phyloP scores from a whole-genome alignment of 768 basidiomycete genomes.

The Trametes elegans region DNA sequence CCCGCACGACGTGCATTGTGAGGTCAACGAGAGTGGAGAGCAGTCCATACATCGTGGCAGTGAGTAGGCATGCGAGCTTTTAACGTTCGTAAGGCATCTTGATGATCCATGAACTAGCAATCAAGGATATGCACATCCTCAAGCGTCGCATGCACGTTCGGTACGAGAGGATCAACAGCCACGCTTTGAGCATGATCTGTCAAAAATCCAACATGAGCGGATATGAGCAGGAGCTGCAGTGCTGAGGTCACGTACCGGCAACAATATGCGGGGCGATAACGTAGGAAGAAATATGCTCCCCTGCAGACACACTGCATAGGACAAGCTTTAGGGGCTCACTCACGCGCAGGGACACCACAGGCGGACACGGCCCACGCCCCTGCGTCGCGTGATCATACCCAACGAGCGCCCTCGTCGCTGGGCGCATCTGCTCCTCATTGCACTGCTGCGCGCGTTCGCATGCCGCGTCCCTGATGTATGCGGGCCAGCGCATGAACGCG shows the following conservation, averaged over 20 bases:
- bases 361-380: constrained; percentile 27
- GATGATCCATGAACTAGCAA: constrained; percentile 12
- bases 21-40: constrained; percentile 9
- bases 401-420: constrained; percentile 40
- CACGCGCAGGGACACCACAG: constrained; percentile 54
- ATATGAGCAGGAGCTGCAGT: background rate
- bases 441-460: background rate
- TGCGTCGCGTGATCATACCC: constrained; percentile 34
- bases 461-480: background rate
- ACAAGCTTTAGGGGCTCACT: constrained; percentile 27
- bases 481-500: background rate
- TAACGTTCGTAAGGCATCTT: constrained; percentile 16
- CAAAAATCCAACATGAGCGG: constrained; percentile 1
- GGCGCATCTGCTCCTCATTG: constrained; percentile 17
- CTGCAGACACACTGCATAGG: constrained; percentile 17
- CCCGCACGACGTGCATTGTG: constrained; percentile 12
- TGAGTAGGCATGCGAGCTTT: constrained; percentile 5
- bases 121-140: background rate
- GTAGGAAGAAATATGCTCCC: constrained; percentile 17
- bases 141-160: constrained; percentile 19
- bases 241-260: constrained; percentile 56
- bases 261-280: constrained; percentile 78
- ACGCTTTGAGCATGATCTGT: constrained; percentile 82
- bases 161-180: constrained; percentile 82
- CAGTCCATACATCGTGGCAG: background rate